Evolutionary conservation across 306 rosid species (phyloP).

Genomic region (Corylus americana): DNA sequence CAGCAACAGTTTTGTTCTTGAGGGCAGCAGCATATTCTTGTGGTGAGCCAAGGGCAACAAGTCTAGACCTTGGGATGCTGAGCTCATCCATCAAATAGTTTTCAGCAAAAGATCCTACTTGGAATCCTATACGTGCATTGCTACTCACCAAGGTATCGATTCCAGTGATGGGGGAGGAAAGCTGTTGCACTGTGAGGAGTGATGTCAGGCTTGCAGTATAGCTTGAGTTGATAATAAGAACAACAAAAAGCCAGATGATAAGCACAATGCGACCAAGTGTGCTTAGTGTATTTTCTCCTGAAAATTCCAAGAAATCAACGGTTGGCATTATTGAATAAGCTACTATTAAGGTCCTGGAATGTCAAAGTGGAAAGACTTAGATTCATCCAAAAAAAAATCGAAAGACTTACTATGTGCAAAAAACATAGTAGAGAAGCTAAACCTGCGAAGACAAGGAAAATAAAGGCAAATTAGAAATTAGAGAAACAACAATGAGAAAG

Average conservation of each 20-base stretch:
- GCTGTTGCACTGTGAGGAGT: constrained; percentile 51
- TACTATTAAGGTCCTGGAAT: not conserved
- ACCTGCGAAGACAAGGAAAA: constrained; percentile 39
- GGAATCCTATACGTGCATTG: constrained; percentile 47
- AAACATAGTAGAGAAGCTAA: constrained; percentile 52
- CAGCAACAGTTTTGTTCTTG: constrained; percentile 40
- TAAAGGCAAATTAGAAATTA: not conserved
- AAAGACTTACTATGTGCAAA: constrained; percentile 50
- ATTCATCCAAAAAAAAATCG: not conserved
- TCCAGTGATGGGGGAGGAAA: constrained; percentile 49
- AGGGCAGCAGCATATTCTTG: constrained; percentile 51
- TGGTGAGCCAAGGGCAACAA: constrained; percentile 58
- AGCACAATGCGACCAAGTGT: constrained; percentile 41
- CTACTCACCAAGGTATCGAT: constrained; percentile 46
- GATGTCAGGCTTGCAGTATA: constrained; percentile 59
- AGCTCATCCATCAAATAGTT: constrained; percentile 45
- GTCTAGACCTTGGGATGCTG: constrained; percentile 42
- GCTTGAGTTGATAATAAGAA: constrained; percentile 53
- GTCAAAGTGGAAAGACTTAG: constrained; percentile 35
- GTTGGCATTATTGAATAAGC: constrained; percentile 5
- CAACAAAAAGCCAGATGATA: constrained; percentile 52
- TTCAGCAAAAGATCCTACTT: constrained; percentile 52
- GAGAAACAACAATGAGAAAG: not conserved
- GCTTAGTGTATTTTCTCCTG: constrained; percentile 56
- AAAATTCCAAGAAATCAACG: constrained; percentile 8